Conservation (phyloP, 805 yeast species). For the Metschnikowia reukaufii region DNA sequence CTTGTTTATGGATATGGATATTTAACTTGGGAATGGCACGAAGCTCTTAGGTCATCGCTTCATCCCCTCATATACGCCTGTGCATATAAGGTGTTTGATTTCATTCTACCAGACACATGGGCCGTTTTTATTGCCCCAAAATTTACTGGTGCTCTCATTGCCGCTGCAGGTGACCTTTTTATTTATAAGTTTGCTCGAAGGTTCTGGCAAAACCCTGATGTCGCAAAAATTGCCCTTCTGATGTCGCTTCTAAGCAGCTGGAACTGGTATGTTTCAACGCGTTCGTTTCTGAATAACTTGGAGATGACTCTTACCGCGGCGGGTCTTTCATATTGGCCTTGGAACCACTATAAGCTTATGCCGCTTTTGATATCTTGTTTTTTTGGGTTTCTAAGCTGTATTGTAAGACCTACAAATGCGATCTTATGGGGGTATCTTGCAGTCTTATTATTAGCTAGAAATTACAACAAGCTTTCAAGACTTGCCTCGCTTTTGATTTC, state of each 20-base stretch:
- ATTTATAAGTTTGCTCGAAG: conserved; percentile 47
- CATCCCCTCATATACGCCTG: conserved; percentile 73
- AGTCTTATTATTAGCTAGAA: conserved; percentile 16
- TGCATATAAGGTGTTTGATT: conserved; percentile 36
- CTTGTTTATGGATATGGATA: conserved; percentile 77
- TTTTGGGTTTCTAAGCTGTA: conserved; percentile 61
- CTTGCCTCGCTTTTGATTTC: conserved; percentile 10
- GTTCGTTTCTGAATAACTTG: conserved; percentile 83
- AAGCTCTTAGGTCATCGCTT: conserved; percentile 69
- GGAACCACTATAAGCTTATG: conserved; percentile 34
- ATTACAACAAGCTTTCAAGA: conserved; percentile 6
- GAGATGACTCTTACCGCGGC: conserved; percentile 71
- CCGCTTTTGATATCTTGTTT: conserved; percentile 38
- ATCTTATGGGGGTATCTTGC: conserved; percentile 76
- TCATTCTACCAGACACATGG: conserved; percentile 13
- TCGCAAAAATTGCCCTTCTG: conserved; percentile 45
- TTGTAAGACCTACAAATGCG: conserved; percentile 83
- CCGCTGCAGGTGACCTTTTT: conserved; percentile 69
- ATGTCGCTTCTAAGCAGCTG: conserved; percentile 66
- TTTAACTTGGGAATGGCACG: conserved; percentile 92
- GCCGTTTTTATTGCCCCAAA: conserved; percentile 61
- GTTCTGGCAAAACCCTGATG: conserved; percentile 31
- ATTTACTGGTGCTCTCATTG: conserved; percentile 63
- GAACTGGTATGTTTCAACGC: conserved; percentile 76
- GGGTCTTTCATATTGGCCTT: conserved; percentile 73